A percentile compares a stretch with the other conserved stretches of the same genome.
Conservation (phyloP, 768 basidiomycete genomes). For the Calvatia gigantea region DNA sequence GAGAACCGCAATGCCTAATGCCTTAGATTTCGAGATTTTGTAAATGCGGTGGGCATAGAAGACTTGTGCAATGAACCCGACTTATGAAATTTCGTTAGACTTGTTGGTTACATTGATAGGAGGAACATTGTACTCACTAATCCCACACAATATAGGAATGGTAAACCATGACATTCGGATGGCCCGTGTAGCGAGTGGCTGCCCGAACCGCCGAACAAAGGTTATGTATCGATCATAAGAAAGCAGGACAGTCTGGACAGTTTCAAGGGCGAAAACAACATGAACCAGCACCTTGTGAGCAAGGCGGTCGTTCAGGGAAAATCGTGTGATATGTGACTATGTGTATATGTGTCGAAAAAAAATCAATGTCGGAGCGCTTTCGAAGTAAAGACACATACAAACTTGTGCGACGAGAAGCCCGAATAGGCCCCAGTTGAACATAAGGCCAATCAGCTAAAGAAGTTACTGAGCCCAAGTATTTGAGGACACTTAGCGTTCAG, state of each 20-base stretch:
- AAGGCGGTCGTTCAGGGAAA: conserved; percentile 25
- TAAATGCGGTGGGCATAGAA: conserved; percentile 6
- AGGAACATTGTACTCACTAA: neutral
- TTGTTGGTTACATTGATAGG: neutral
- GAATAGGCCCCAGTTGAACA: conserved; percentile 26
- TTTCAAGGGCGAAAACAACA: conserved; percentile 21
- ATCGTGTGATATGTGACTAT: conserved; percentile 27
- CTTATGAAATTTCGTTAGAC: neutral
- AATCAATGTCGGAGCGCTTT: too few species aligned
- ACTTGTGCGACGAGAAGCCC: conserved; percentile 28
- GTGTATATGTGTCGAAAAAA: too few species aligned
- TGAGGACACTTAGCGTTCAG: neutral
- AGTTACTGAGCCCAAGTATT: neutral
- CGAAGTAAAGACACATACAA: conserved; percentile 20
- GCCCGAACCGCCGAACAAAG: neutral
- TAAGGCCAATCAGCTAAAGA: conserved; percentile 20
- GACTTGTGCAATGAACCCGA: neutral
- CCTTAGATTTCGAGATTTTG: neutral
- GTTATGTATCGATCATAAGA: neutral
- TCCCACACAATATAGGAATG: neutral
- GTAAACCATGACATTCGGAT: neutral
- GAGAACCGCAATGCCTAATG: neutral
- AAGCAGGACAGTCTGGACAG: conserved; percentile 25
- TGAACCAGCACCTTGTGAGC: conserved; percentile 26
- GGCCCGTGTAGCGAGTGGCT: neutral